Base-by-base conservation (phyloP, 148 eudicot species). In the Selenicereus undatus region DNA sequence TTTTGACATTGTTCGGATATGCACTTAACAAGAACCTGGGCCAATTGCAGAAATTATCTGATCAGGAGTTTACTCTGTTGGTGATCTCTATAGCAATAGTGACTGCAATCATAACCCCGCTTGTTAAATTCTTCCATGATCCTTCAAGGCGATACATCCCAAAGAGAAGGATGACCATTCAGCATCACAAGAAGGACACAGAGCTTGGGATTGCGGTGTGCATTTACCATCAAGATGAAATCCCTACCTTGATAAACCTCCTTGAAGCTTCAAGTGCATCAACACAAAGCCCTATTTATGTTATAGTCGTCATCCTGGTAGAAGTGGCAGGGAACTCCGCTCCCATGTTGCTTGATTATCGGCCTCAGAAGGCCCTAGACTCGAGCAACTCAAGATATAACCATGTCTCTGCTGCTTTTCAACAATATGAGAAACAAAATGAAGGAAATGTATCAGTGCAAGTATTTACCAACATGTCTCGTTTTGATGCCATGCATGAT, bases 191-290 rank as follows among this genome's bases (percentile, higher is more conserved):
- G 82, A 89, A 73, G 14, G 90, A 82, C 4, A 62, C 85, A 0
- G 97, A 91, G 83, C 83, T 94, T 20, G 76, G 86, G 74, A 83
- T 94, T 9, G 68, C 87, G 22, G 84, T 86, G 30, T 92, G 97
- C 81, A 82, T 94, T 22, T 86, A 89, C 35, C 76, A 84, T 45
- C 90, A 89, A 51, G 91, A 92, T 36, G 87, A 81, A 26, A 83
- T 89, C 14, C 91, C 91, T 16, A 60, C 90, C 20, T 32, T 91
- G 7, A 50, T 94, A 13, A 88, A 89, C 83, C 73, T 94, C 43
- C 84, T 94, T 1, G 94, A 92, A 79, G 91, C 89, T 13, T 92
- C 98, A 2, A 21, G 54, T 62, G 85, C 93, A 14, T 84, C 89
- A 0, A 56, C 75, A 29, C 71, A 82, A 5, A 82, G 83, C 79